Evolutionary conservation across 2,329 filamentous ascomycete species (phyloP).

Genomic region (Alternaria postmessia): DNA sequence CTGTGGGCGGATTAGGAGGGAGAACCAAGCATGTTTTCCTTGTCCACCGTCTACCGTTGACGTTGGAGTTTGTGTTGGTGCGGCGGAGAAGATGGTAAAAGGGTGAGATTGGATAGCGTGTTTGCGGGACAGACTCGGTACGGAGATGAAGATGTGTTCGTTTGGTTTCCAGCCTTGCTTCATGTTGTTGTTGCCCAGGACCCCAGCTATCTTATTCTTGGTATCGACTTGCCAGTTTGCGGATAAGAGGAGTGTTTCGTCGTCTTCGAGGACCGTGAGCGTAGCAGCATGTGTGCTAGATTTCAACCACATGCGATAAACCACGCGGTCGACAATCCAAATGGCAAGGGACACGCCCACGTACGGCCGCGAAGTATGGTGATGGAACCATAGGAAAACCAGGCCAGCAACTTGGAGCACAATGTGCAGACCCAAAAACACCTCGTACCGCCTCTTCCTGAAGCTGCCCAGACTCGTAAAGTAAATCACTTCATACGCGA

Average conservation of each 20-base stretch:
- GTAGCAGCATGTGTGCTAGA: slow-evolving; percentile 59
- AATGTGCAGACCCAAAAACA: slow-evolving; percentile 68
- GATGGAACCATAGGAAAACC: slow-evolving; percentile 67
- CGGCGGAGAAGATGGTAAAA: slow-evolving; percentile 71
- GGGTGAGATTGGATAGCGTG: slow-evolving; percentile 69
- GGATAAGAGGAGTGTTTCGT: slow-evolving; percentile 62
- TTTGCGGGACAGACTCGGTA: slow-evolving; percentile 62
- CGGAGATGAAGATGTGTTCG: slow-evolving; percentile 70
- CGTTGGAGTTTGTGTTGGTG: too few relatives aligned
- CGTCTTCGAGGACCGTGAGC: slow-evolving; percentile 64
- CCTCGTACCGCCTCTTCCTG: slow-evolving; percentile 68
- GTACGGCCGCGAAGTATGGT: slow-evolving; percentile 61
- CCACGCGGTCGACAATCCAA: slow-evolving; percentile 65
- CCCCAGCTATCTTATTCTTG: slow-evolving; percentile 15
- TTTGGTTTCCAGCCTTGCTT: slow-evolving; percentile 66
- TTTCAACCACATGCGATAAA: slow-evolving; percentile 66
- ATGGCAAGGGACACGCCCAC: slow-evolving; percentile 63
- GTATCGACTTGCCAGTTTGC: slow-evolving; percentile 52
- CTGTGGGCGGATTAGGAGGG: slow-evolving; percentile 67
- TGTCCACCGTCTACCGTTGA: too few relatives aligned
- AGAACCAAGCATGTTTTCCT: slow-evolving; percentile 59
- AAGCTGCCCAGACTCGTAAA: slow-evolving; percentile 68
- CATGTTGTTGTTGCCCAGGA: slow-evolving; percentile 47
- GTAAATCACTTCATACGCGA: slow-evolving; percentile 68
- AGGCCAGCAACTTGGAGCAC: slow-evolving; percentile 65